Conservation (phyloP, 257 asterid species). For the Parsonsia alboflavescens region DNA sequence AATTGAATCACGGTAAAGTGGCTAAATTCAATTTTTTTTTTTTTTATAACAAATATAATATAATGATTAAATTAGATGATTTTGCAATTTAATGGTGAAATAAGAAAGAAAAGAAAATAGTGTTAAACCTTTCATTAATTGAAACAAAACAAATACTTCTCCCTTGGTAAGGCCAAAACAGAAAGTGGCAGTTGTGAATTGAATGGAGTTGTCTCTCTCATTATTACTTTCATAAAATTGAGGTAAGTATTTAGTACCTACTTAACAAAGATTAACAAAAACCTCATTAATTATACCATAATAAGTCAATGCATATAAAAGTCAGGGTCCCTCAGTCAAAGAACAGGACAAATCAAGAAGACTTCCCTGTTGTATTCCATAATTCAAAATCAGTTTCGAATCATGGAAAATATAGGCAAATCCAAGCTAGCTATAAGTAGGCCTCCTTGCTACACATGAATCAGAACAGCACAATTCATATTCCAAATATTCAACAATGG, state of each 20-base stretch:
- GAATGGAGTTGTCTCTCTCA: background rate
- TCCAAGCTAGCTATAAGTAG: background rate
- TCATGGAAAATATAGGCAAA: background rate
- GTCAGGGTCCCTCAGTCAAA: background rate
- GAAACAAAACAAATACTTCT: background rate
- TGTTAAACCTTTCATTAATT: background rate
- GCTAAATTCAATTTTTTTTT: too few relatives aligned
- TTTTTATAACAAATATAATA: too few relatives aligned
- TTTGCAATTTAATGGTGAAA: too few relatives aligned
- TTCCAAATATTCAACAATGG: slow-evolving; percentile 2
- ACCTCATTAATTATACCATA: background rate
- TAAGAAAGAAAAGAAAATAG: too few relatives aligned
- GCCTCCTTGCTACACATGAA: background rate
- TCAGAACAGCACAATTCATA: too few relatives aligned
- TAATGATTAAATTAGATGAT: too few relatives aligned
- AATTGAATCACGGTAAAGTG: too few relatives aligned
- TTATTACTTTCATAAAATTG: background rate
- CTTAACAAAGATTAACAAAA: background rate
- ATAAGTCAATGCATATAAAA: background rate
- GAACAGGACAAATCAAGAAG: background rate
- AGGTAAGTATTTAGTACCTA: background rate
- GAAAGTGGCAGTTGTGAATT: background rate
- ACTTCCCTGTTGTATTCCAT: background rate
- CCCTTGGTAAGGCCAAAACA: background rate
- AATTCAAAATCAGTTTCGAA: background rate